Percentiles rank a stretch among this genome's conserved stretches.
phyloP scores from a whole-genome alignment of 352 stramenopile genomes.

The Pythium volutum region DNA sequence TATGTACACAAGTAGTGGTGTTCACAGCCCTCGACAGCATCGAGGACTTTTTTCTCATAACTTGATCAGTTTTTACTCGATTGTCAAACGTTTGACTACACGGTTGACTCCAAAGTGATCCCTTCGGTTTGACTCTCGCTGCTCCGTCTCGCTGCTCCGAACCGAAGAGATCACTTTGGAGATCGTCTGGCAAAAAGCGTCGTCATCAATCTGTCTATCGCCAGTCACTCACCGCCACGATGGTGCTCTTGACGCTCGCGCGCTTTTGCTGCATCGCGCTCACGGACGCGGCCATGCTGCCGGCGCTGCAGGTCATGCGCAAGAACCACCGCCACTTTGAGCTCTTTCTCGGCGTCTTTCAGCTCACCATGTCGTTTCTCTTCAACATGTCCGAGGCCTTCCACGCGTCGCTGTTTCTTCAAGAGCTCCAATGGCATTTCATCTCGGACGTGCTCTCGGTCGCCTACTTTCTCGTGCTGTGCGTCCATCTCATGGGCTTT shows the following conservation, averaged over 20 bases:
- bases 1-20: too few species aligned
- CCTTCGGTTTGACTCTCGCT: too few species aligned
- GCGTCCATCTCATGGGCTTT: conserved; percentile 83
- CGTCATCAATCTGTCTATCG: neutral
- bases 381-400: conserved; percentile 84
- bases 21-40: too few species aligned
- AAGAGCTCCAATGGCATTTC: conserved; percentile 78
- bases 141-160: too few species aligned
- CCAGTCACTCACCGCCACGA: neutral
- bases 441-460: conserved; percentile 87
- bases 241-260: conserved; percentile 33
- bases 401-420: conserved; percentile 59
- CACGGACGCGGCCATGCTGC: conserved; percentile 71
- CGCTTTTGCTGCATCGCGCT: conserved; percentile 73
- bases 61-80: too few species aligned
- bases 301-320: conserved; percentile 76
- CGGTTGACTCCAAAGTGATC: too few species aligned
- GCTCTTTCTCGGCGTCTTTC: conserved; percentile 85
- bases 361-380: conserved; percentile 74
- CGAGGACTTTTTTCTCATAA: too few species aligned
- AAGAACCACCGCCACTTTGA: conserved; percentile 85
- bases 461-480: conserved; percentile 82
- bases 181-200: neutral
- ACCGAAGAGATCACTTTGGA: too few species aligned
- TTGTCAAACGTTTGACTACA: too few species aligned